Evolutionary conservation across 148 eudicot genomes (phyloP).

Genomic region (Limonium bicolor): DNA sequence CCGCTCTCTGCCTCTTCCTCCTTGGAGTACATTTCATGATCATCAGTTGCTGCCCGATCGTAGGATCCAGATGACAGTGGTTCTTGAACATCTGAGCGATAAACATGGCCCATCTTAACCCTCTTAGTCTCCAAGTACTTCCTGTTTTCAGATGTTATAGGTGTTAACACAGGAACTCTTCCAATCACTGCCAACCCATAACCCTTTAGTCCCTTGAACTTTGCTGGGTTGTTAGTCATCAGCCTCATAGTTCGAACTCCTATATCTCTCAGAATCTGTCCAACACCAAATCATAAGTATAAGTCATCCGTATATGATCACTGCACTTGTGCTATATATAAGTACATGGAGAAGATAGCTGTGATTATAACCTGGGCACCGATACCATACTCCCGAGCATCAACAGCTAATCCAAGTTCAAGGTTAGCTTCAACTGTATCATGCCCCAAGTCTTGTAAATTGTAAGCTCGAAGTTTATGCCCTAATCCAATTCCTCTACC

Average conservation of each 20-base stretch:
- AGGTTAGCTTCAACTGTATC: conserved; percentile 94
- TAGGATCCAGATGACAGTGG: no score
- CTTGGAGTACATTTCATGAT: no score
- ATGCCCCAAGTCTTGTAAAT: conserved; percentile 82
- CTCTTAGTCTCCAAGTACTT: conserved; percentile 79
- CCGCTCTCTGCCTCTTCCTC: no score
- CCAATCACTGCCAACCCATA: conserved; percentile 86
- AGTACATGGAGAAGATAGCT: not conserved
- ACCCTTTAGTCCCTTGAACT: conserved; percentile 85
- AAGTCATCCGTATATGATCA: not conserved
- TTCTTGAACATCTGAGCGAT: conserved; percentile 54
- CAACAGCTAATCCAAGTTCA: conserved; percentile 84
- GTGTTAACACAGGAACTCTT: conserved; percentile 90
- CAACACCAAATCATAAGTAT: not conserved
- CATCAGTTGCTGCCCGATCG: no score
- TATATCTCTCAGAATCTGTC: conserved; percentile 64
- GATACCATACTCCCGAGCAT: conserved; percentile 88
- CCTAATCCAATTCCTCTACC: conserved; percentile 95
- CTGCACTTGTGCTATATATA: no score
- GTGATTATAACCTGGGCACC: conserved; percentile 64
- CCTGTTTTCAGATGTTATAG: conserved; percentile 78
- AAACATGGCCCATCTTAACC: conserved; percentile 88
- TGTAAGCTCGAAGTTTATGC: conserved; percentile 80
- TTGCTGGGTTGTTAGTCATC: conserved; percentile 97
- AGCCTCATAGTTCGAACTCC: conserved; percentile 79